Conservation (phyloP, 2,329 filamentous ascomycete genomes). For the Clarireedia sp. region DNA sequence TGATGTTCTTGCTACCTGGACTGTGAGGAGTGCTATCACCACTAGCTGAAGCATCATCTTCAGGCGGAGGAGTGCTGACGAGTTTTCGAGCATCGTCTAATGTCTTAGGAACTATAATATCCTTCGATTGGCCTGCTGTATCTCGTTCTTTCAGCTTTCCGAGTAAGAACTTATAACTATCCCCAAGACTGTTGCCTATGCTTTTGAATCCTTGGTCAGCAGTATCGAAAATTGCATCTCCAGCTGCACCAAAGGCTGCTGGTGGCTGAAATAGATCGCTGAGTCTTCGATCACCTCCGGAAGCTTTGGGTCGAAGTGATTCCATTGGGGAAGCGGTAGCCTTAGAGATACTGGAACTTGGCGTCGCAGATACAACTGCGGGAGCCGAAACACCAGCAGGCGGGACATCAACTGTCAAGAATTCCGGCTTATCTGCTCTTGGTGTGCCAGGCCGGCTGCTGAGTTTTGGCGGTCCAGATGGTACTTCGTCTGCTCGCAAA, state of each 20-base stretch:
- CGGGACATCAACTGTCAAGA: slow-evolving; percentile 24
- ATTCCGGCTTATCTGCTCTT: slow-evolving; percentile 26
- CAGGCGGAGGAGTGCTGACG: slow-evolving; percentile 61
- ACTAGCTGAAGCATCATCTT: slow-evolving; percentile 32
- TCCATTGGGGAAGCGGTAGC: slow-evolving; percentile 22
- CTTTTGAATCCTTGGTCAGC: slow-evolving; percentile 90
- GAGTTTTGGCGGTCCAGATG: slow-evolving; percentile 57
- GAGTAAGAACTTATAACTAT: slow-evolving; percentile 88
- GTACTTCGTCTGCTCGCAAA: slow-evolving; percentile 69
- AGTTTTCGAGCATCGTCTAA: slow-evolving; percentile 87
- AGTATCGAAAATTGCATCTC: slow-evolving; percentile 76
- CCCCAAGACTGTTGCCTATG: slow-evolving; percentile 82
- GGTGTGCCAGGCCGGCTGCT: slow-evolving; percentile 41
- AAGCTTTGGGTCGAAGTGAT: slow-evolving; percentile 26
- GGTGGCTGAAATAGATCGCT: slow-evolving; percentile 83
- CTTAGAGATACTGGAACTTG: slow-evolving; percentile 30
- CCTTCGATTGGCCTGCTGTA: slow-evolving; percentile 38
- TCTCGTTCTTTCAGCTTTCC: slow-evolving; percentile 74
- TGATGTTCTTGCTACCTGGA: slow-evolving; percentile 20
- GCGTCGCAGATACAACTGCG: slow-evolving; percentile 18
- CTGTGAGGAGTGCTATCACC: slow-evolving; percentile 46
- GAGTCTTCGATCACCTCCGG: slow-evolving; percentile 63
- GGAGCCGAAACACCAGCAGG: slow-evolving; percentile 26
- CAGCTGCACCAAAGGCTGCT: slow-evolving; percentile 71
- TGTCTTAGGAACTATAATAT: slow-evolving; percentile 69